Percentiles rank a stretch among this genome's conserved stretches.
Conservation (phyloP, 176 grass and related monocot genomes). For the Eragrostis curvula region DNA sequence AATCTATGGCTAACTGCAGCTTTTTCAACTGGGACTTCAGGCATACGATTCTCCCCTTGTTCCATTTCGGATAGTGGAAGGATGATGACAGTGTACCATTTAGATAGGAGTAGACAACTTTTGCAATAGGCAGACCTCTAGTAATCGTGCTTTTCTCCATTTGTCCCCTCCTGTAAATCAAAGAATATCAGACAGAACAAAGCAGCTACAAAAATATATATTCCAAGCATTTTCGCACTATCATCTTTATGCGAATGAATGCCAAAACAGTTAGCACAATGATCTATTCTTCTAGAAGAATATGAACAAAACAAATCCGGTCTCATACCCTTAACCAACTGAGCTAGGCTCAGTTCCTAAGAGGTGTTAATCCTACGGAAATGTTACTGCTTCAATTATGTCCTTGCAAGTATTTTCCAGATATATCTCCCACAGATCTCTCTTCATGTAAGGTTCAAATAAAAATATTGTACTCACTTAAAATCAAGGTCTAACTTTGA, state of each 20-base stretch:
- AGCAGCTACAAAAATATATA: background rate
- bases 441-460: slow-evolving; percentile 27
- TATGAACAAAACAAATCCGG: background rate
- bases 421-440: background rate
- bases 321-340: too few relatives aligned
- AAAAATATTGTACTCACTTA: background rate
- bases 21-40: slow-evolving; percentile 81
- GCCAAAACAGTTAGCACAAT: background rate
- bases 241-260: slow-evolving; percentile 18
- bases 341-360: too few relatives aligned
- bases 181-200: slow-evolving; percentile 44
- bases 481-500: slow-evolving; percentile 7
- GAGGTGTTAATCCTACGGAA: too few relatives aligned
- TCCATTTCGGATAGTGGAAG: slow-evolving; percentile 93
- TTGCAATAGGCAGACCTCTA: slow-evolving; percentile 71
- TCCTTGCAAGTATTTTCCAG: background rate
- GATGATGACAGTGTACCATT: slow-evolving; percentile 71
- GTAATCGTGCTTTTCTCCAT: slow-evolving; percentile 89
- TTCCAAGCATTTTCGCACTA: background rate
- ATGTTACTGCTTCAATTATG: background rate
- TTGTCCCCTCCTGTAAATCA: slow-evolving; percentile 64
- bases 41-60: slow-evolving; percentile 83
- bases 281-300: background rate
- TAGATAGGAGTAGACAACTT: slow-evolving; percentile 77
- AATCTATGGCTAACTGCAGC: slow-evolving; percentile 58